A percentile compares a stretch with the other conserved stretches of the same genome.
Conservation (phyloP, 352 stramenopile species). For the Globisporangium acanthophoron region DNA sequence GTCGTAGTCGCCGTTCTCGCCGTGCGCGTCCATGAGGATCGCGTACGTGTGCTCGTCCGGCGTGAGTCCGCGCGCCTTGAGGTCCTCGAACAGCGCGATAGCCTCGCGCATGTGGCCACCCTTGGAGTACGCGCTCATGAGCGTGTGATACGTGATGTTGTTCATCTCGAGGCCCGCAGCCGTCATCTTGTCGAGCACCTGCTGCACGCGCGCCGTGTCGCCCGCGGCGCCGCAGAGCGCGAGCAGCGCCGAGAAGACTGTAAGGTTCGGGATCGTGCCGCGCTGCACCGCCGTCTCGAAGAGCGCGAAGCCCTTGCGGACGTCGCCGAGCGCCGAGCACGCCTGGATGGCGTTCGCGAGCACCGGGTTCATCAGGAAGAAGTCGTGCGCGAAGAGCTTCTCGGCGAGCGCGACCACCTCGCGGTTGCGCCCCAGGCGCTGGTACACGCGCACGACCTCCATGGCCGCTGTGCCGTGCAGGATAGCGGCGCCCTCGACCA, state of each 20-base stretch:
- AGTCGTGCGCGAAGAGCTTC: conserved; percentile 49
- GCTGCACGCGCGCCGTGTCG: conserved; percentile 42
- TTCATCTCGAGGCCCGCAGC: conserved; percentile 52
- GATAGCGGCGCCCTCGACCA: conserved; percentile 30
- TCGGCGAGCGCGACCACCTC: conserved; percentile 46
- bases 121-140: conserved; percentile 66
- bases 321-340: conserved; percentile 38
- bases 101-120: conserved; percentile 39
- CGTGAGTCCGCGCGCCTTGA: conserved; percentile 42
- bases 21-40: conserved; percentile 72
- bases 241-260: conserved; percentile 58
- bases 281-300: conserved; percentile 46
- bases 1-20: conserved; percentile 53
- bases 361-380: conserved; percentile 61
- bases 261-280: conserved; percentile 63
- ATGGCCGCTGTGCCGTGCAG: conserved; percentile 41
- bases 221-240: conserved; percentile 36
- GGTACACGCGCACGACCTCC: conserved; percentile 63
- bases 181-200: conserved; percentile 52
- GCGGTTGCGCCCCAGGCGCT: conserved; percentile 38
- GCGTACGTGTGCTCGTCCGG: conserved; percentile 61
- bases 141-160: conserved; percentile 64
- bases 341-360: conserved; percentile 58
- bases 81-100: conserved; percentile 51
- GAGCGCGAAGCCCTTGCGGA: conserved; percentile 52